Evolutionary conservation across 1,284 basidiomycete genomes (phyloP), one percentile per base, ranked within the genome.

Genomic region (Testicularia cyperi): DNA sequence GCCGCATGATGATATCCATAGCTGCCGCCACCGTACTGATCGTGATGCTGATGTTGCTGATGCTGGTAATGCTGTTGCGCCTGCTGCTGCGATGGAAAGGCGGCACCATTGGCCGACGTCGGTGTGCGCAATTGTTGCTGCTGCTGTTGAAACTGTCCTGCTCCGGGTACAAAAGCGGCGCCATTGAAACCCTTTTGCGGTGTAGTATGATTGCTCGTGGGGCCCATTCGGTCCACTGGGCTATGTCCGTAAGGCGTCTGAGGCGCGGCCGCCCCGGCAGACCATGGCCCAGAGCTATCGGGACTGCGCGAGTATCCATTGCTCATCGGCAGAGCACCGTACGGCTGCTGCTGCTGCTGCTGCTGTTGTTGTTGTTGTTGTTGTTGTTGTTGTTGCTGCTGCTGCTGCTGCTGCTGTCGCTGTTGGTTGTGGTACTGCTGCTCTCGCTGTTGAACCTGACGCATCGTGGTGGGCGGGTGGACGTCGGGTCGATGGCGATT

Each of bases 381-480:
- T 32, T 49, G 44, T 4, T 54, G 30, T n/a, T 47, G 49, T 9
- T 26, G 24, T 29, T 12, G 21, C 15, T 13, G 24, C 19, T 38
- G 43, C 22, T 38, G 38, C 31, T 34, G 39, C 35, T 42, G 39
- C 38, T 41, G 45, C 27, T 44, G 43, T 15, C 38, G 43, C 23
- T 38, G 51, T 32, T 65, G 56, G 9, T 48, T 49, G 12, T 41
- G 38, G 15, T 39, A 36, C 27, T 44, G 25, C 19, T 52, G 37
- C 26, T 53, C 45, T 4, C 53, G 28, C 38, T 54, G 52, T 28
- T 61, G 63, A 4, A 68, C 53, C 42, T 67, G 62, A 0, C 65
- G 45, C 60, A 68, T 65, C 29, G 67, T 65, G 23, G 52, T 55
- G 2, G 67, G 65, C 15, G 61, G 63, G 19, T 69, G 65, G 14